Conservation (phyloP, 805 yeast species). For the Kazachstania taianensis region DNA sequence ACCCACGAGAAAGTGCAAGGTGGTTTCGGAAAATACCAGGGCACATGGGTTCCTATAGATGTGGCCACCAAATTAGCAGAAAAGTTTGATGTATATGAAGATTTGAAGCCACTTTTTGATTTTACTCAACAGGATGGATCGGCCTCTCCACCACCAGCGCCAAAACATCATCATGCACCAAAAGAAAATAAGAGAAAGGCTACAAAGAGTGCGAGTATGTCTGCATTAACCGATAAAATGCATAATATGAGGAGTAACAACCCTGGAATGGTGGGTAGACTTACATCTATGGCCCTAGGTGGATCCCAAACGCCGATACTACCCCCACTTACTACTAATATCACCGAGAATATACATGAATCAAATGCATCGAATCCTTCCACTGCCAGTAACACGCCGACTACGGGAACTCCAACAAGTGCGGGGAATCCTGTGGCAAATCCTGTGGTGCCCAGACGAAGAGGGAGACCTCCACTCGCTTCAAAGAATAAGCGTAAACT, state of each 20-base stretch:
- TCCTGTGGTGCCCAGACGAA: slow-evolving; percentile 19
- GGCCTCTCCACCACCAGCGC: slow-evolving; percentile 48
- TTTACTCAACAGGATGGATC: slow-evolving; percentile 43
- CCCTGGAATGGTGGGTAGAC: neutral
- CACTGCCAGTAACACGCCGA: neutral
- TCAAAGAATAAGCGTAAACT: slow-evolving; percentile 16
- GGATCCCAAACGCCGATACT: neutral
- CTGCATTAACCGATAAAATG: slow-evolving; percentile 28
- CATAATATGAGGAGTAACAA: slow-evolving; percentile 2
- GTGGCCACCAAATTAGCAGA: slow-evolving; percentile 61
- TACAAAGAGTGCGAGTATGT: slow-evolving; percentile 20
- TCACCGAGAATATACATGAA: neutral
- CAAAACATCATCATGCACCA: slow-evolving; percentile 58
- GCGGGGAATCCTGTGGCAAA: too few species aligned
- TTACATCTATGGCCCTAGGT: neutral
- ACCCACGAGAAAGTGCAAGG: slow-evolving; percentile 92
- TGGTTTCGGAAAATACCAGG: slow-evolving; percentile 94
- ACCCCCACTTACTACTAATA: neutral
- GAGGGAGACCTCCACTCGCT: slow-evolving; percentile 26
- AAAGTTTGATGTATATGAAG: slow-evolving; percentile 52
- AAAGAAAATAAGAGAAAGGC: slow-evolving; percentile 29
- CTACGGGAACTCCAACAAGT: neutral
- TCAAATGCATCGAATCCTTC: neutral
- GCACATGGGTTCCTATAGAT: slow-evolving; percentile 87
- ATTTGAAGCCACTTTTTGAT: slow-evolving; percentile 58